Evolutionary conservation across 208 protist genomes (phyloP).

Genomic region (Crithidia mellificae): DNA sequence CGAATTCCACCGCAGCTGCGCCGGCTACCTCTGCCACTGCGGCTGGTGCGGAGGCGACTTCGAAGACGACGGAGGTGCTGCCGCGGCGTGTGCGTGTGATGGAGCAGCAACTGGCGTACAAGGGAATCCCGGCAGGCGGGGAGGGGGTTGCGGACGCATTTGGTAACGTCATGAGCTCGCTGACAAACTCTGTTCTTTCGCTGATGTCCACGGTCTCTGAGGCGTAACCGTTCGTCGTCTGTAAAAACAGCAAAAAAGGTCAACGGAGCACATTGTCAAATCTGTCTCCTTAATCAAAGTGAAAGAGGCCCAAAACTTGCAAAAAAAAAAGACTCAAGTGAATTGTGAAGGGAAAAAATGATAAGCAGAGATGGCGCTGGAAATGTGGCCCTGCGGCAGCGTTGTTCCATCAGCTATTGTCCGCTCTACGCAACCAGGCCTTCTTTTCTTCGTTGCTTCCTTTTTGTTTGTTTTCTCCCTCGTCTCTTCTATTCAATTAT

Average conservation of each 20-base stretch:
- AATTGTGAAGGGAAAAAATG: no score
- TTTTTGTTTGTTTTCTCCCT: background rate
- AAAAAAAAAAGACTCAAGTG: no score
- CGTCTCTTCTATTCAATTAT: background rate
- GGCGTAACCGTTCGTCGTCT: background rate
- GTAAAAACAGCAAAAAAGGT: background rate
- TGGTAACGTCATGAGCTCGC: background rate
- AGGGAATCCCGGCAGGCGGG: background rate
- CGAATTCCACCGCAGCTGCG: no score
- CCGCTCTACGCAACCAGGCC: no score
- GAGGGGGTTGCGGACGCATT: background rate
- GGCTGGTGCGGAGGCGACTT: background rate
- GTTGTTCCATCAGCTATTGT: no score
- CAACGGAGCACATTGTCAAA: no score
- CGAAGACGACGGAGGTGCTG: background rate
- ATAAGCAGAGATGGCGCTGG: no score
- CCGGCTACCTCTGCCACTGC: background rate
- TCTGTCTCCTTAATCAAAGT: no score
- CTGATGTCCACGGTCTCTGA: background rate
- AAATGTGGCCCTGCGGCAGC: no score
- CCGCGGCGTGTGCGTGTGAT: constrained; percentile 18
- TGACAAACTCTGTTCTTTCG: constrained; percentile 4
- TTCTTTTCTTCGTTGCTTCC: background rate
- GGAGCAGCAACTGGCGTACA: constrained; percentile 11
- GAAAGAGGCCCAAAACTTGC: no score